A percentile compares a stretch with the other conserved stretches of the same genome.
These are phyloP conservation scores for Novakomyces olei DNA, from an alignment of 805 yeast genomes.

Conservation along the genomic window DNA sequence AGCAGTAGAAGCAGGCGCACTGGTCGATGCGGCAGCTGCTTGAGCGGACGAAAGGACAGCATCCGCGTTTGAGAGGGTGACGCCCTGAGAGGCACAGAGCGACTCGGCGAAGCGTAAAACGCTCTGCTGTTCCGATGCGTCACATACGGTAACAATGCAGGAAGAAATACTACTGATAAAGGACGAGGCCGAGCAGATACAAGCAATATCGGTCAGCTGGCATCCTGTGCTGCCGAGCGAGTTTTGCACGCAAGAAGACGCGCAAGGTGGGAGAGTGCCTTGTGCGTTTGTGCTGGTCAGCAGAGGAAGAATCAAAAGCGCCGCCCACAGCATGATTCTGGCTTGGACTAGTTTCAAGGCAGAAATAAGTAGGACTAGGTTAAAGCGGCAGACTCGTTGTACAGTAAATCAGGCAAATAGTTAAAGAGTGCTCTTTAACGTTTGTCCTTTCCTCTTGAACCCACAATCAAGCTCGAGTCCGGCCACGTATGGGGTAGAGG, in stretches of 20 bases:
- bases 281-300: constrained; percentile 6
- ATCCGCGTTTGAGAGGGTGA: constrained; percentile 7
- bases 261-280: not conserved
- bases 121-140: constrained; percentile 7
- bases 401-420: too few relatives aligned
- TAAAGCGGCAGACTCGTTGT: too few relatives aligned
- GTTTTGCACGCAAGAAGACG: constrained; percentile 4
- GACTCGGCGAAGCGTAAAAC: constrained; percentile 7
- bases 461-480: too few relatives aligned
- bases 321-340: not conserved
- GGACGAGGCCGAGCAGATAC: constrained; percentile 6
- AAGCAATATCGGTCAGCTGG: constrained; percentile 6
- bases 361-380: too few relatives aligned
- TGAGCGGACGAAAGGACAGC: constrained; percentile 5
- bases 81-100: constrained; percentile 7
- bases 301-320: constrained; percentile 4
- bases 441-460: too few relatives aligned
- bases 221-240: constrained; percentile 6
- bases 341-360: not conserved
- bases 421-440: too few relatives aligned
- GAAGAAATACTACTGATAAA: constrained; percentile 6
- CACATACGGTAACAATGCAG: constrained; percentile 7
- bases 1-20: constrained; percentile 2
- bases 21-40: constrained; percentile 4
- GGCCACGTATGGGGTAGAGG: too few relatives aligned